These are phyloP conservation scores for Alternaria sp. DNA, from an alignment of 2,329 filamentous ascomycete species.

Conservation along the genomic window DNA sequence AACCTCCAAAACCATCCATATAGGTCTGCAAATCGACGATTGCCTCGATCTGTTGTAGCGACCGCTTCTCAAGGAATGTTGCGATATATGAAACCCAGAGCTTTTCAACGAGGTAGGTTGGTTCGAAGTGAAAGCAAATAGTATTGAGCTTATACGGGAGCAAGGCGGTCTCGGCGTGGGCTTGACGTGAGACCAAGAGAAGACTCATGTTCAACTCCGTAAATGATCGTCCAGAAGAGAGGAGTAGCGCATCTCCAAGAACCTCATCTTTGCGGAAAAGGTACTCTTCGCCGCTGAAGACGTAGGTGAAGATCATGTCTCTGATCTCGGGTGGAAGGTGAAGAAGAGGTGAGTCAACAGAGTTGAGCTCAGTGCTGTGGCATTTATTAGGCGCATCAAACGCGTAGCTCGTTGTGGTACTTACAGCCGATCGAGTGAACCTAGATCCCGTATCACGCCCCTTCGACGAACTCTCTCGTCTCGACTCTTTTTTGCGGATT, in stretches of 20 bases:
- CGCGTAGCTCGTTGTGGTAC: neutral
- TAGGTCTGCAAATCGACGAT: too few species aligned
- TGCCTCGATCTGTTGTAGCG: neutral
- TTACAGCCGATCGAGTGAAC: neutral
- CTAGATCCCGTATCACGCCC: neutral
- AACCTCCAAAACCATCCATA: too few species aligned
- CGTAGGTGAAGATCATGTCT: neutral
- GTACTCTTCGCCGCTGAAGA: neutral
- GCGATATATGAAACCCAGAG: too few species aligned
- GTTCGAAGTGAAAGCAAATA: neutral
- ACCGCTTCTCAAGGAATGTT: too few species aligned
- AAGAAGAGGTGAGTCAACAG: neutral
- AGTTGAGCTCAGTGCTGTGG: neutral
- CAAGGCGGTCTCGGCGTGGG: accelerated
- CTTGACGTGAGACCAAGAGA: neutral
- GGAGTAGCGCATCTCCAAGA: too few species aligned
- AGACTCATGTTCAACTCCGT: neutral
- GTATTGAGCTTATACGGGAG: neutral
- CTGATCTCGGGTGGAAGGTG: neutral
- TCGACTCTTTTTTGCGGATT: too few species aligned
- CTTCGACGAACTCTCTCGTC: neutral
- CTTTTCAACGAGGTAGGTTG: too few species aligned
- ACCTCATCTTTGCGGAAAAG: too few species aligned
- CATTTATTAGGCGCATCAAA: accelerated
- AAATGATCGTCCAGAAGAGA: too few species aligned